Percentiles rank a stretch among this genome's conserved stretches.
Evolutionary conservation across 225 moss, liverwort and hornwort species (phyloP).

Genomic region (Ulota crispa): DNA sequence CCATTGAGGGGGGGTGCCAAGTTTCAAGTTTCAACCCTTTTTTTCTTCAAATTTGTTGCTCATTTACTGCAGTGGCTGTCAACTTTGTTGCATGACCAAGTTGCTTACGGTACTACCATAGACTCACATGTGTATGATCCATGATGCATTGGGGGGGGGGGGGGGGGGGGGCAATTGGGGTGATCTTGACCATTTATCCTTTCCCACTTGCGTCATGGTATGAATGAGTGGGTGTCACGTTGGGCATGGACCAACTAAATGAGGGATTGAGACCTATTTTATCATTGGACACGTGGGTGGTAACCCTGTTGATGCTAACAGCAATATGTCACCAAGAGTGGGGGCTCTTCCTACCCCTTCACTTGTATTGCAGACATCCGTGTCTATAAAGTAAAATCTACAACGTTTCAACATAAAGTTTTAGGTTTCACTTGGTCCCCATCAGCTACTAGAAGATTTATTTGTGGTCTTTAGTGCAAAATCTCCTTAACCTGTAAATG

Average conservation of each 20-base stretch:
- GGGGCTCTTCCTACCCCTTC: neutral
- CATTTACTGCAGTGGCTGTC: conserved; percentile 23
- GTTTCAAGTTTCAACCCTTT: neutral
- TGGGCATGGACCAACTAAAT: neutral
- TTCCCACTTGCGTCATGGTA: neutral
- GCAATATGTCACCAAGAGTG: neutral
- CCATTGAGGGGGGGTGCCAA: neutral
- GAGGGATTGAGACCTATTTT: neutral
- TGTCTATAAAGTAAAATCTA: too few species aligned
- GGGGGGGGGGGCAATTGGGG: neutral
- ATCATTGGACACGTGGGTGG: neutral
- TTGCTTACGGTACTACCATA: neutral
- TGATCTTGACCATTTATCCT: neutral
- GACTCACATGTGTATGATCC: neutral
- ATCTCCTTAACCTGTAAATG: too few species aligned
- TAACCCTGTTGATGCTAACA: neutral
- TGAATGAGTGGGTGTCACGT: neutral
- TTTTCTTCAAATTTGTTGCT: neutral
- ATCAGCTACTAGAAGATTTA: too few species aligned
- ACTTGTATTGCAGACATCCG: too few species aligned
- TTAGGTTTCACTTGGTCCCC: too few species aligned
- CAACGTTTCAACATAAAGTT: too few species aligned
- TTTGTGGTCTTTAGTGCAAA: too few species aligned
- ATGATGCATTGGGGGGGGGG: neutral
- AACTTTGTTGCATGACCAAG: neutral